These are phyloP conservation scores for Boletus mariae DNA, from an alignment of 1,284 basidiomycete genomes.

Conservation along the genomic window DNA sequence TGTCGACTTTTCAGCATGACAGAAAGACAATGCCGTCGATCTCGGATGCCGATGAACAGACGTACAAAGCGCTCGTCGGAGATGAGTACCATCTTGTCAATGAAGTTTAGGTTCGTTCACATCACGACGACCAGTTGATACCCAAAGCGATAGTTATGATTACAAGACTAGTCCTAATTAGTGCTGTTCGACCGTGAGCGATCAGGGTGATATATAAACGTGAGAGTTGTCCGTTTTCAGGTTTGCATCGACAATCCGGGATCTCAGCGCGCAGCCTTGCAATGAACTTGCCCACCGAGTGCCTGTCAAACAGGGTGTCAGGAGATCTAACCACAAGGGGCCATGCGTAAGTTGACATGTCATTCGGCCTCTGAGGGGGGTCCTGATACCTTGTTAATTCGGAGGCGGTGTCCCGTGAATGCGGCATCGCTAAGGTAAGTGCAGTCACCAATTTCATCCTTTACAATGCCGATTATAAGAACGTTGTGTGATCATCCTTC, in stretches of 20 bases:
- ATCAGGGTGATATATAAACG: conserved; percentile 37
- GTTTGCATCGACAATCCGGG: conserved; percentile 32
- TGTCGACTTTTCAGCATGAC: conserved; percentile 68
- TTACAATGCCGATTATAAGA: conserved; percentile 36
- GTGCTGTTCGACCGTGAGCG: conserved; percentile 28
- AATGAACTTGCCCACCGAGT: conserved; percentile 20
- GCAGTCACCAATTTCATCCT: conserved; percentile 26
- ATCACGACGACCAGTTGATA: conserved; percentile 25
- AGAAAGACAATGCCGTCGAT: conserved; percentile 6
- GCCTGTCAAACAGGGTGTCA: conserved; percentile 34
- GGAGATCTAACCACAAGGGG: conserved; percentile 24
- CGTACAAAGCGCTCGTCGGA: conserved; percentile 13
- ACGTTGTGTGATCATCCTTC: conserved; percentile 33
- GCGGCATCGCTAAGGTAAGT: conserved; percentile 36
- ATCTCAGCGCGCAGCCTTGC: conserved; percentile 24
- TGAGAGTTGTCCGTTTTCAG: conserved; percentile 29
- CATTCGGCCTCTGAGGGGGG: conserved; percentile 25
- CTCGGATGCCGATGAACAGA: conserved; percentile 3
- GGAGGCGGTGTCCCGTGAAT: conserved; percentile 32
- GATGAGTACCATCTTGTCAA: conserved; percentile 16
- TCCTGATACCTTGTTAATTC: conserved; percentile 29
- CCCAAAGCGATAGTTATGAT: conserved; percentile 12
- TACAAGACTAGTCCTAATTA: conserved; percentile 23
- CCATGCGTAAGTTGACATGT: conserved; percentile 37
- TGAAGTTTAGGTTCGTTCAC: conserved; percentile 19